phyloP scores from a whole-genome alignment of 257 asterid genomes.

The Linaria vulgaris region DNA sequence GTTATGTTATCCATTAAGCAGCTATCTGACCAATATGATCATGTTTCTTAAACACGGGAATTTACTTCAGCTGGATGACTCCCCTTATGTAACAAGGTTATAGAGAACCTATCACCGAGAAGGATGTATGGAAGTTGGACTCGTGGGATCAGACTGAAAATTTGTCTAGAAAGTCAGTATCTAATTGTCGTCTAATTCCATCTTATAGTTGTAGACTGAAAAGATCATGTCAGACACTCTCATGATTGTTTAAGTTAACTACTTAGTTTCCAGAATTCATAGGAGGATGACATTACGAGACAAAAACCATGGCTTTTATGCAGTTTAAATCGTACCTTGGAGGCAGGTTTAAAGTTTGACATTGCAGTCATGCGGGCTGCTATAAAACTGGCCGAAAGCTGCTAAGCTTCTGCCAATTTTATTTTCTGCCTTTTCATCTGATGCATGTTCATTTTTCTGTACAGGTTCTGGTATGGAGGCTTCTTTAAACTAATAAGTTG shows the following conservation, averaged over 20 bases:
- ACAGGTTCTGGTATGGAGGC: constrained; percentile 95
- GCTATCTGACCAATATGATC: constrained; percentile 10
- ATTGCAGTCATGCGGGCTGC: neutral
- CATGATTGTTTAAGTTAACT: constrained; percentile 11
- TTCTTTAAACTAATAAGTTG: constrained; percentile 65
- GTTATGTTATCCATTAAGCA: neutral
- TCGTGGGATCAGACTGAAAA: constrained; percentile 83
- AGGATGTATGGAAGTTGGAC: constrained; percentile 86
- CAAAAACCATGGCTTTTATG: constrained; percentile 82
- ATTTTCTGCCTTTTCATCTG: constrained; percentile 12
- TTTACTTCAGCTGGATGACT: constrained; percentile 80
- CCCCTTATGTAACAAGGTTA: constrained; percentile 85
- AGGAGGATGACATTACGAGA: constrained; percentile 69
- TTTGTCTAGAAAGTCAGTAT: constrained; percentile 50
- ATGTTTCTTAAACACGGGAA: constrained; percentile 37
- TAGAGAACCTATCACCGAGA: constrained; percentile 69
- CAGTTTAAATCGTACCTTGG: constrained; percentile 76
- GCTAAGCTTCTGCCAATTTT: constrained; percentile 15
- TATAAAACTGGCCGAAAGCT: constrained; percentile 10
- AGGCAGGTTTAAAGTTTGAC: constrained; percentile 45
- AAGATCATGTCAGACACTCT: neutral
- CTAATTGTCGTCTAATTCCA: constrained; percentile 21
- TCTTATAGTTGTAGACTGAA: neutral
- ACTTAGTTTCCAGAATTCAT: constrained; percentile 68
- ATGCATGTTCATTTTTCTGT: constrained; percentile 20